Evolutionary conservation across 768 basidiomycete genomes (phyloP).

Genomic region (Boletus reticuloceps): DNA sequence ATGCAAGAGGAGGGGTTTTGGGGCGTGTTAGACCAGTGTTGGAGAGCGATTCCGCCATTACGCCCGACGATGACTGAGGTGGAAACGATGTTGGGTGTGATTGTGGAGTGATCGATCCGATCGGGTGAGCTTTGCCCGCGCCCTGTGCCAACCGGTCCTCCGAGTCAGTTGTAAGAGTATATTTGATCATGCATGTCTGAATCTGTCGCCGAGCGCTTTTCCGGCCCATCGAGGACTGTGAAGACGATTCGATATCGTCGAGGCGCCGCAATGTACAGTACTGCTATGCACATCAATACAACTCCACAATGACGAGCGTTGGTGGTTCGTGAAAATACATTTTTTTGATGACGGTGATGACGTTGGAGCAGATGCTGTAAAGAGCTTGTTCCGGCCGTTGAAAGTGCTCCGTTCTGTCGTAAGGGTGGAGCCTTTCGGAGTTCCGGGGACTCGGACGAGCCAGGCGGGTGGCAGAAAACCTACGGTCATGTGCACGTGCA

Average conservation of each 20-base stretch:
- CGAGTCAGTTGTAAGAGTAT: too few relatives aligned
- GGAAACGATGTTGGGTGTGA: constrained; percentile 9
- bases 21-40: constrained; percentile 45
- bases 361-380: background rate
- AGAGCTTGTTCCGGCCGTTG: background rate
- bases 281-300: too few relatives aligned
- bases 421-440: background rate
- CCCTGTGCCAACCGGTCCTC: too few relatives aligned
- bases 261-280: too few relatives aligned
- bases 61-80: constrained; percentile 47
- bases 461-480: background rate
- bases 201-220: too few relatives aligned
- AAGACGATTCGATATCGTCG: too few relatives aligned
- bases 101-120: constrained; percentile 1
- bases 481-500: background rate
- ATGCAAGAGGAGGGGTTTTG: constrained; percentile 39
- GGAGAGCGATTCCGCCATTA: constrained; percentile 36
- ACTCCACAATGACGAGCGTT: too few relatives aligned
- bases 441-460: background rate
- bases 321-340: too few relatives aligned
- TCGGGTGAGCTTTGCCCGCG: too few relatives aligned
- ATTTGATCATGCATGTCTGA: too few relatives aligned
- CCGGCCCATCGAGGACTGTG: too few relatives aligned
- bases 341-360: background rate
- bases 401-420: background rate